Evolutionary conservation across 2,329 filamentous ascomycete species (phyloP).

Genomic region (Penicillium sp.): DNA sequence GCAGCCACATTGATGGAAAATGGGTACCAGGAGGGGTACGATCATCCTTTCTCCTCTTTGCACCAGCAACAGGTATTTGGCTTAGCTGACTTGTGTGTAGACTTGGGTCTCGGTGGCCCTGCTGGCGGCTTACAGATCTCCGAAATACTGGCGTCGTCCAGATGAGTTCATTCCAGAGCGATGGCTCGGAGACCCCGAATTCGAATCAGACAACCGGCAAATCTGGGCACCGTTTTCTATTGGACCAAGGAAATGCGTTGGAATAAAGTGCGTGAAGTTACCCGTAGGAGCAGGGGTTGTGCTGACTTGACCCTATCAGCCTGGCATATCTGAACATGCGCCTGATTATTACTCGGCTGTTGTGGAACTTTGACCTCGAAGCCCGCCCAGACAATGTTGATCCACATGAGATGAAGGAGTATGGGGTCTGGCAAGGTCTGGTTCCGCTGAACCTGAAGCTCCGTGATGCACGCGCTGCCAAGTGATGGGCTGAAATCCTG

Average conservation of each 20-base stretch:
- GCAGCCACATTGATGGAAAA: slow-evolving; percentile 5
- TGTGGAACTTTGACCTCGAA: slow-evolving; percentile 15
- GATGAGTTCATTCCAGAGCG: slow-evolving; percentile 11
- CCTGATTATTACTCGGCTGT: neutral
- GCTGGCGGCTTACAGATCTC: slow-evolving; percentile 3
- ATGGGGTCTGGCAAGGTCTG: slow-evolving; percentile 6
- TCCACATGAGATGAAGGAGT: slow-evolving; percentile 8
- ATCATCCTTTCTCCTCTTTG: neutral
- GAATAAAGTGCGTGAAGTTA: slow-evolving; percentile 2
- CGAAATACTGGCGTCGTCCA: slow-evolving; percentile 4
- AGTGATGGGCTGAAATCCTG: neutral
- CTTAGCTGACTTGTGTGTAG: neutral
- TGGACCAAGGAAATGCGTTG: slow-evolving; percentile 12
- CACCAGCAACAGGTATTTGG: neutral
- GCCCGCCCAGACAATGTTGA: slow-evolving; percentile 8
- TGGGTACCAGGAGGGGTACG: slow-evolving; percentile 8
- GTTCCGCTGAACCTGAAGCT: neutral
- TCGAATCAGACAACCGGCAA: slow-evolving; percentile 6
- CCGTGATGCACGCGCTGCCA: neutral
- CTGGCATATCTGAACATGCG: slow-evolving; percentile 10
- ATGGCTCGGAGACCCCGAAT: slow-evolving; percentile 10
- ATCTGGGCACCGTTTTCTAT: slow-evolving; percentile 12
- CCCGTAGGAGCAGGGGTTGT: neutral
- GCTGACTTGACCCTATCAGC: neutral
- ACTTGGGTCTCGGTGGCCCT: slow-evolving; percentile 13